phyloP scores from a whole-genome alignment of 495 filamentous ascomycete genomes.

The Staphylotrichum tortipilum region DNA sequence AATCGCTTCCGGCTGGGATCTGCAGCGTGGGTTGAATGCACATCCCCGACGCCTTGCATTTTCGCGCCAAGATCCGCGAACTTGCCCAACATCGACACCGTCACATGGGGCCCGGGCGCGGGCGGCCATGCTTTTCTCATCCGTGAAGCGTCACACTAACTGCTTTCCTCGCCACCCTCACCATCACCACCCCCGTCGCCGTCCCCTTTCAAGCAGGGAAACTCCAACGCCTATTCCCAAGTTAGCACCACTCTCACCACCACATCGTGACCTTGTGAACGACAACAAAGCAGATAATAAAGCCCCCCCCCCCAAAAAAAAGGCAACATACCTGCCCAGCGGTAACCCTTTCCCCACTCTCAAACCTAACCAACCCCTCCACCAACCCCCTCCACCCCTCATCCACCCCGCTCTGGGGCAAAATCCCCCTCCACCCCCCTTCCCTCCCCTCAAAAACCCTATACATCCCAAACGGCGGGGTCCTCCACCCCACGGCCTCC shows the following conservation, averaged over 20 bases:
- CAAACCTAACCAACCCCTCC: slow-evolving; percentile 26
- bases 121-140: not conserved
- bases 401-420: slow-evolving; percentile 17
- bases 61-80: not conserved
- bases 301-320: no score
- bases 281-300: not conserved
- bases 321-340: slow-evolving; percentile 12
- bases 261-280: not conserved
- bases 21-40: not conserved
- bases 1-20: not conserved
- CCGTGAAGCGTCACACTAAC: no score
- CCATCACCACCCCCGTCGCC: not conserved
- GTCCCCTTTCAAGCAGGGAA: slow-evolving; percentile 1
- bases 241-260: not conserved
- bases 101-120: no score
- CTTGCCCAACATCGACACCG: no score
- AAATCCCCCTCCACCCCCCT: slow-evolving; percentile 29
- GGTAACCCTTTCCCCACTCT: slow-evolving; percentile 19
- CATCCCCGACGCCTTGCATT: not conserved
- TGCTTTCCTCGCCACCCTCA: not conserved
- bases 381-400: slow-evolving; percentile 25
- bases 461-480: slow-evolving; percentile 49
- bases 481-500: slow-evolving; percentile 38
- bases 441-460: slow-evolving; percentile 31
- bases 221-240: slow-evolving; percentile 1